phyloP scores from a whole-genome alignment of 257 asterid genomes.

The Solanum sejunctum region DNA sequence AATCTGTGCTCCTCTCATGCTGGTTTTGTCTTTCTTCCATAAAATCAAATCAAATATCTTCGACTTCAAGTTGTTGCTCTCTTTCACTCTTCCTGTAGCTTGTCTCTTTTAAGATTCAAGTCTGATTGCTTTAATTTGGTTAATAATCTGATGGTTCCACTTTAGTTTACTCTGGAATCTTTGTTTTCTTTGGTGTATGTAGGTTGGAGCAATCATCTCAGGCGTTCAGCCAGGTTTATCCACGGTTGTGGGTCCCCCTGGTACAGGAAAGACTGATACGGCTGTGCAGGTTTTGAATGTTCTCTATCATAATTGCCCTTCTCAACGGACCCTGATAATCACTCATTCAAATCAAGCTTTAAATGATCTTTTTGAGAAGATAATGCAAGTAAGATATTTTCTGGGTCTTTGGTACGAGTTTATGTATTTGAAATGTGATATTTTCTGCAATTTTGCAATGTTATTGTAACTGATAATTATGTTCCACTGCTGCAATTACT shows the following conservation, averaged over 20 bases:
- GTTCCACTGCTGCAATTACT: not conserved
- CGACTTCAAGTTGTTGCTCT: not conserved
- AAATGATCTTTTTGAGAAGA: slow-evolving; percentile 97
- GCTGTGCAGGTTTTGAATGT: slow-evolving; percentile 95
- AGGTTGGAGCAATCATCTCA: slow-evolving; percentile 84
- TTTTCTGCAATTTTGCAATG: not conserved
- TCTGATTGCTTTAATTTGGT: not conserved
- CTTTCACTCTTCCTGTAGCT: not conserved
- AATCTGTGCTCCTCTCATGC: not conserved
- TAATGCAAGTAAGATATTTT: slow-evolving; percentile 65
- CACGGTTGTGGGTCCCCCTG: slow-evolving; percentile 99
- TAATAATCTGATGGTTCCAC: not conserved
- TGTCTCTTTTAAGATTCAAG: not conserved
- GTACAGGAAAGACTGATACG: slow-evolving; percentile 98
- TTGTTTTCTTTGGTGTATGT: slow-evolving; percentile 12
- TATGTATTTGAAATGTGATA: not conserved
- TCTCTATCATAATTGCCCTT: slow-evolving; percentile 96
- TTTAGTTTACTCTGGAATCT: not conserved
- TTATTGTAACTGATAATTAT: not conserved
- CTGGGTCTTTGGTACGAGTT: not conserved
- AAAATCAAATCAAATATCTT: not conserved
- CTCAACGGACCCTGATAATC: slow-evolving; percentile 95
- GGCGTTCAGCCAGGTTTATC: slow-evolving; percentile 97
- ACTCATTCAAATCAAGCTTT: slow-evolving; percentile 98
- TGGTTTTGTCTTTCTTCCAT: not conserved